phyloP scores from a whole-genome alignment of 306 rosid genomes.

The Prunus davidiana region DNA sequence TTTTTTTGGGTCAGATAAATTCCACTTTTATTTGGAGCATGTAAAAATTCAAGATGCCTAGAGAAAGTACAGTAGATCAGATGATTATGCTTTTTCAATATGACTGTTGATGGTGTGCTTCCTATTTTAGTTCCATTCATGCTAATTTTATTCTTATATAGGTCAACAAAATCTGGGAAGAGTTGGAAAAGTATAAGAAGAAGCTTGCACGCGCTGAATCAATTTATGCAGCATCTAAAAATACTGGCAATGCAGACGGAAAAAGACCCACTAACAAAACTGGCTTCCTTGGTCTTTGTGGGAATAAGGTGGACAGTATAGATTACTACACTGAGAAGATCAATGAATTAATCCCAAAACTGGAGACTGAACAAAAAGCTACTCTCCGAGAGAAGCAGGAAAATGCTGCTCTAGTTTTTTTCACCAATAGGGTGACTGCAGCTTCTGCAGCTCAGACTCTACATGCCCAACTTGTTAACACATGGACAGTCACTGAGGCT shows the following conservation, averaged over 20 bases:
- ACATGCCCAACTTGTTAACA: slow-evolving; percentile 70
- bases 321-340: slow-evolving; percentile 59
- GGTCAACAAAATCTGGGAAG: slow-evolving; percentile 69
- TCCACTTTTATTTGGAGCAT: not conserved
- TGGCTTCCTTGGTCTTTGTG: slow-evolving; percentile 76
- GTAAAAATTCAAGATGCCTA: slow-evolving; percentile 6
- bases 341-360: slow-evolving; percentile 47
- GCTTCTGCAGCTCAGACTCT: slow-evolving; percentile 89
- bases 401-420: slow-evolving; percentile 70
- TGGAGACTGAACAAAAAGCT: slow-evolving; percentile 75
- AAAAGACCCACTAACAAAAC: slow-evolving; percentile 68
- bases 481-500: slow-evolving; percentile 68
- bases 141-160: slow-evolving; percentile 27
- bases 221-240: slow-evolving; percentile 49
- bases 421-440: slow-evolving; percentile 63
- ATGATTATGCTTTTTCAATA: not conserved
- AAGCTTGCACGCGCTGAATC: slow-evolving; percentile 76
- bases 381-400: slow-evolving; percentile 87
- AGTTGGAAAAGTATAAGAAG: slow-evolving; percentile 69
- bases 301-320: slow-evolving; percentile 78
- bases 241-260: slow-evolving; percentile 66
- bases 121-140: slow-evolving; percentile 5
- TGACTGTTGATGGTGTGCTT: not conserved
- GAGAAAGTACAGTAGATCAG: not conserved
- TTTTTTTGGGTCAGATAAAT: not conserved